A percentile compares a stretch with the other conserved stretches of the same genome.
Conservation (phyloP, 1,139 yeast genomes). For the Lipomyces yarrowii region DNA sequence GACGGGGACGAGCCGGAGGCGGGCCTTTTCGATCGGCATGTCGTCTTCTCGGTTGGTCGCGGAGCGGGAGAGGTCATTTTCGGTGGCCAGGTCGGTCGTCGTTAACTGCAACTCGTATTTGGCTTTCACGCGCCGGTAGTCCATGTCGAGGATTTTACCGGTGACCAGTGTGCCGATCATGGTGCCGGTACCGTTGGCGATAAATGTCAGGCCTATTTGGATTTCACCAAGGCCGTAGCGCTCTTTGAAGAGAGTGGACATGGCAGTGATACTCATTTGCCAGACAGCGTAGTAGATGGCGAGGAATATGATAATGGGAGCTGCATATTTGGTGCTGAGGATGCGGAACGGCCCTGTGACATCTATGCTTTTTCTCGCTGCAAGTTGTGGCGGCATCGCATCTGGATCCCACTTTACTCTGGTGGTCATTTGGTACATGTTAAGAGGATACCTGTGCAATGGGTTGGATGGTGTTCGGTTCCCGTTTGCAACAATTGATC, state of each 20-base stretch:
- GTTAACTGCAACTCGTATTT: background rate
- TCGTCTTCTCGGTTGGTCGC: conserved; percentile 33
- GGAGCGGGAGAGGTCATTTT: too few species aligned
- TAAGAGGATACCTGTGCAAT: conserved; percentile 1
- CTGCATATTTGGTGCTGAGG: conserved; percentile 6
- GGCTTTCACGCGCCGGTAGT: conserved; percentile 34
- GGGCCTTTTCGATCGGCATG: conserved; percentile 54
- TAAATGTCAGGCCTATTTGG: conserved; percentile 62
- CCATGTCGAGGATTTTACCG: conserved; percentile 42
- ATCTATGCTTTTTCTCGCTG: background rate
- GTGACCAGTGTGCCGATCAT: conserved; percentile 42
- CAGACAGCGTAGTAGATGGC: conserved; percentile 42
- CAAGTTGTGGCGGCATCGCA: conserved; percentile 39
- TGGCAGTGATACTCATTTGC: conserved; percentile 53
- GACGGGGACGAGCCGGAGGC: conserved; percentile 48
- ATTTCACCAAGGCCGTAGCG: conserved; percentile 11
- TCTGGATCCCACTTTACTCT: too few species aligned
- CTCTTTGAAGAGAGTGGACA: conserved; percentile 36
- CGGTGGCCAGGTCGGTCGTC: too few species aligned
- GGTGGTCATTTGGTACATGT: conserved; percentile 1
- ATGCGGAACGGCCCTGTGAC: conserved; percentile 64
- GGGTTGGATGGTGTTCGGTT: conserved; percentile 14
- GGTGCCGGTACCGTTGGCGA: conserved; percentile 46
- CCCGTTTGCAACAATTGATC: conserved; percentile 70
- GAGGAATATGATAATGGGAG: background rate